phyloP scores from a whole-genome alignment of 768 basidiomycete genomes.

The Hygrophoropsis aurantiaca region DNA sequence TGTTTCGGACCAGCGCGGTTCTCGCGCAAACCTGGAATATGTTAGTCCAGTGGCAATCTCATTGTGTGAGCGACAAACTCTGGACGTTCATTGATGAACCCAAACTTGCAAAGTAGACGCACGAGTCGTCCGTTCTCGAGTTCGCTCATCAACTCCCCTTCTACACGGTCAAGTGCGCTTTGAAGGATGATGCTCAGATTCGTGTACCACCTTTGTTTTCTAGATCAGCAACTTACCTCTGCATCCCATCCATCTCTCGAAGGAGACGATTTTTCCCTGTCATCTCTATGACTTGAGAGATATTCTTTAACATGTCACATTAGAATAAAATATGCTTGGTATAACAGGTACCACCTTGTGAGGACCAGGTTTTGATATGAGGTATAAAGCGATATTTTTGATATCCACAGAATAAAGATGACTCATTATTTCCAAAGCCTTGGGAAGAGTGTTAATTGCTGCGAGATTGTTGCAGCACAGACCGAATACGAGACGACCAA shows the following conservation, averaged over 20 bases:
- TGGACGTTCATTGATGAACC: conserved; percentile 99
- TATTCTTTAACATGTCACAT: conserved; percentile 42
- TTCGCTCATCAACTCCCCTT: conserved; percentile 82
- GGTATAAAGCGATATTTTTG: conserved; percentile 75
- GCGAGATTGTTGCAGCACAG: conserved; percentile 71
- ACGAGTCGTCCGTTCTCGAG: conserved; percentile 93
- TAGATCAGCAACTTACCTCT: conserved; percentile 54
- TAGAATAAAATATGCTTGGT: background rate
- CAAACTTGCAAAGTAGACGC: conserved; percentile 87
- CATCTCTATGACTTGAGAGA: conserved; percentile 81
- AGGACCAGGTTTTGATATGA: conserved; percentile 69
- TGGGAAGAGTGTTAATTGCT: conserved; percentile 61
- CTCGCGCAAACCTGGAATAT: conserved; percentile 85
- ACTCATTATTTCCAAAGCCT: conserved; percentile 70
- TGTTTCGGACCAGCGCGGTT: conserved; percentile 96
- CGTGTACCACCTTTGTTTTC: background rate
- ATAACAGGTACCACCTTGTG: conserved; percentile 47
- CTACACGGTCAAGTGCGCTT: conserved; percentile 80
- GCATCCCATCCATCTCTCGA: conserved; percentile 83
- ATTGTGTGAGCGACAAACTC: conserved; percentile 61
- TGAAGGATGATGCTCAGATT: background rate
- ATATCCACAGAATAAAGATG: conserved; percentile 79
- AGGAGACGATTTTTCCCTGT: conserved; percentile 62
- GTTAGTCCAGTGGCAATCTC: background rate
- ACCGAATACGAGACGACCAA: conserved; percentile 81